Base-by-base conservation (phyloP, 208 protist species). In the Trypanosoma brucei region DNA sequence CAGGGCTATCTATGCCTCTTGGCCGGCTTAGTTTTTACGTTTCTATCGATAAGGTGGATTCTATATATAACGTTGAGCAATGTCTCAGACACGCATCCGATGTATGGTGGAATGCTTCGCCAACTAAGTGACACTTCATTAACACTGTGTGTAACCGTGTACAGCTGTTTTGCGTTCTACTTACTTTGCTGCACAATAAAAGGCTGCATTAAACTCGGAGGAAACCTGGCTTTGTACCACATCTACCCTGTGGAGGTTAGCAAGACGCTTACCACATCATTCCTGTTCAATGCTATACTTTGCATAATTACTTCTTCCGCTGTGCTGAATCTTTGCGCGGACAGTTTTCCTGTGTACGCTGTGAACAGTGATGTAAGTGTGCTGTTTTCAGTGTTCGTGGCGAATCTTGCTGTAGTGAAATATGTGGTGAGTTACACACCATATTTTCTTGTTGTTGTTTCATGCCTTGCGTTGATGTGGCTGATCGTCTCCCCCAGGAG, bases 241-340 rank as follows among this genome's bases (percentile, higher is more conserved):
- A 79, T 93, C 9, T 88, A 92, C 62, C 85, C 84, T 8, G 75
- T 96, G 67, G 66, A 85, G 35, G 55, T 92, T 14, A 85, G 81
- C 36, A 86, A 55, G 30, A 98, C 96, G 11, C 81, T 97, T 76
- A 89, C 98, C 70, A 97, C 96, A 62, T 84, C 93, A 35, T 95
- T 98, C 53, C 69, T 98, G 5, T 97, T 98, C 78, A 98, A 98
- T 72, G 69, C 85, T 8, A 77, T 88, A 35, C 62, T 98, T 8
- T 84, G 97, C 49, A 68, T 97, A 9, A 65, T 97, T 37, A 79
- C 84, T 35, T 87, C 91, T 30, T 81, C 97, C 8, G 76, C 90
- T n/a, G 79, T 96, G 38, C 67, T 96, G 44, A 86, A 96, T 49
- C 93, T 98, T 53, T 92, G 85, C 68, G 81, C 79, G n/a, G 59